These are phyloP conservation scores for Aschersonia sp. DNA, from an alignment of 2,329 filamentous ascomycete genomes.

Conservation along the genomic window DNA sequence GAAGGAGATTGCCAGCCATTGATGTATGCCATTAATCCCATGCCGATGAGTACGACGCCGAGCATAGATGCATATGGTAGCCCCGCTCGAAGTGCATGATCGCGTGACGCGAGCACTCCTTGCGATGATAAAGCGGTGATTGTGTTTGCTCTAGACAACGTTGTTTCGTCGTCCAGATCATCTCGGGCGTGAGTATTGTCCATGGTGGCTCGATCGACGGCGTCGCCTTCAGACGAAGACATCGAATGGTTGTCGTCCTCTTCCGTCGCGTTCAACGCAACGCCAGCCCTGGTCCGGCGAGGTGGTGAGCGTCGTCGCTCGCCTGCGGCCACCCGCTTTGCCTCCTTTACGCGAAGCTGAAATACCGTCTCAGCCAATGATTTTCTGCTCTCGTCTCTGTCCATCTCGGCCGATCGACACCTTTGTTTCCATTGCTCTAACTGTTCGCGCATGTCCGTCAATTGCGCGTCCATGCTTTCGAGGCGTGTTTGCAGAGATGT, in stretches of 20 bases:
- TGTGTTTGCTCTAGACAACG: slow-evolving; percentile 32
- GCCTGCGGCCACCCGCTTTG: slow-evolving; percentile 27
- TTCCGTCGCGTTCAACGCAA: slow-evolving; percentile 4
- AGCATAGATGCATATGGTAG: slow-evolving; percentile 72
- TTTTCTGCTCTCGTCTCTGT: slow-evolving; percentile 57
- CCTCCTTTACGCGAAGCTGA: slow-evolving; percentile 58
- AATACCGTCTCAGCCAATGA: slow-evolving; percentile 79
- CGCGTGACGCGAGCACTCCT: slow-evolving; percentile 24
- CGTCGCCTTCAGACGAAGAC: not conserved
- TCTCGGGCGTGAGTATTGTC: slow-evolving; percentile 12
- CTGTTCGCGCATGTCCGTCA: slow-evolving; percentile 67
- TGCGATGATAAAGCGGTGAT: slow-evolving; percentile 29
- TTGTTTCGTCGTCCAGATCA: slow-evolving; percentile 23
- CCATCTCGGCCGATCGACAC: slow-evolving; percentile 68
- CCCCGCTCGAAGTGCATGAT: slow-evolving; percentile 32
- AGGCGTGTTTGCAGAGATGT: slow-evolving; percentile 47
- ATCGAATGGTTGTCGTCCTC: not conserved
- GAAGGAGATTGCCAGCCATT: slow-evolving; percentile 57
- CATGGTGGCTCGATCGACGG: not conserved
- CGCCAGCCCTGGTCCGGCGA: slow-evolving; percentile 3
- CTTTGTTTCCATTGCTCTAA: slow-evolving; percentile 65
- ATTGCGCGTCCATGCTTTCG: slow-evolving; percentile 63
- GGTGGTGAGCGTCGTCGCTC: slow-evolving; percentile 25
- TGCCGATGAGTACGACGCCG: slow-evolving; percentile 66
- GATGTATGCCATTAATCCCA: slow-evolving; percentile 75